phyloP scores from a whole-genome alignment of 2,329 filamentous ascomycete genomes.

The Sarocladiaceae sp. region DNA sequence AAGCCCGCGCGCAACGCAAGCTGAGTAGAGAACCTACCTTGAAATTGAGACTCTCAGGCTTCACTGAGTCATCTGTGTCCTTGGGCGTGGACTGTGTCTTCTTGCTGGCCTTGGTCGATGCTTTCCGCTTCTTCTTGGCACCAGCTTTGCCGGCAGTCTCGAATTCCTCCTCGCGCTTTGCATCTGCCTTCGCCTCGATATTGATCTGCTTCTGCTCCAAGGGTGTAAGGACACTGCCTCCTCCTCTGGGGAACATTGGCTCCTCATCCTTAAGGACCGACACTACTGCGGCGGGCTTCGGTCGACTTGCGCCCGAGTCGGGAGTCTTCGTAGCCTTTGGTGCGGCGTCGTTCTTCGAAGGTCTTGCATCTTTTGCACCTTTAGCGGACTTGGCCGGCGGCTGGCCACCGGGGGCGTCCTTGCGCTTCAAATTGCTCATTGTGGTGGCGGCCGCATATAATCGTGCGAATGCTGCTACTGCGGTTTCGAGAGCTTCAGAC shows the following conservation, averaged over 20 bases:
- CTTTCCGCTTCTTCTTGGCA: constrained; percentile 55
- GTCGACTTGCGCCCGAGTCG: constrained; percentile 13
- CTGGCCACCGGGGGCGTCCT: constrained; percentile 50
- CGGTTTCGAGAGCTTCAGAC: constrained; percentile 1
- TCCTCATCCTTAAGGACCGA: constrained; percentile 70
- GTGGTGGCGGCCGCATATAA: constrained; percentile 23
- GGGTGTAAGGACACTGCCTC: constrained; percentile 84
- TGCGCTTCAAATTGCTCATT: constrained; percentile 56
- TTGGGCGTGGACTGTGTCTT: constrained; percentile 45
- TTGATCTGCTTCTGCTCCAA: constrained; percentile 96
- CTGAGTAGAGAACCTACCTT: too few species aligned
- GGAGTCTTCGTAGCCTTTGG: constrained; percentile 21
- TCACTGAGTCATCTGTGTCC: constrained; percentile 53
- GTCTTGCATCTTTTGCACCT: constrained; percentile 39
- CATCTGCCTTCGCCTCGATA: constrained; percentile 87
- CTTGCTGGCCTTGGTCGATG: constrained; percentile 45
- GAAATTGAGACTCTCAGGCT: constrained; percentile 83
- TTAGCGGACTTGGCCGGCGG: constrained; percentile 46
- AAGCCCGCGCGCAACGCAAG: too few species aligned
- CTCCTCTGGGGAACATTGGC: constrained; percentile 85
- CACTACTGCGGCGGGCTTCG: constrained; percentile 31
- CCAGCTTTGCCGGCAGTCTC: constrained; percentile 40
- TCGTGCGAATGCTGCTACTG: constrained; percentile 7
- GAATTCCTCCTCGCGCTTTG: constrained; percentile 77
- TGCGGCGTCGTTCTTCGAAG: constrained; percentile 39